A percentile compares a stretch with the other conserved stretches of the same genome.
Evolutionary conservation across 2,329 filamentous ascomycete species (phyloP).

Genomic region (Kalaharituber pfeilii): DNA sequence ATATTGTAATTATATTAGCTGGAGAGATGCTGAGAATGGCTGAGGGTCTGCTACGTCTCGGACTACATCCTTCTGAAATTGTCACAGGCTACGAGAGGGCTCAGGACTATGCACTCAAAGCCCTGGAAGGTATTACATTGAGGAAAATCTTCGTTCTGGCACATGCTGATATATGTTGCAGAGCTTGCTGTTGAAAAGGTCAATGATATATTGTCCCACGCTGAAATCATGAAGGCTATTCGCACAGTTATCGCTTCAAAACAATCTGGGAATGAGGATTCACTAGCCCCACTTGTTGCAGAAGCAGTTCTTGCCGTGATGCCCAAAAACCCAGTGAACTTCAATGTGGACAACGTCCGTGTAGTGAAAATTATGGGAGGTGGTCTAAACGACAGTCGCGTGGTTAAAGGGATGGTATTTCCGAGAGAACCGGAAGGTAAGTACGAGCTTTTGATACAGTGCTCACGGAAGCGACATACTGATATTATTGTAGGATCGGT

Average conservation of each 20-base stretch:
- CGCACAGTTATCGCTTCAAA: constrained; percentile 92
- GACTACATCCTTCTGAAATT: constrained; percentile 95
- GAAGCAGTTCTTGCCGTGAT: constrained; percentile 73
- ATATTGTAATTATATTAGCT: constrained; percentile 87
- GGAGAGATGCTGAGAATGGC: constrained; percentile 94
- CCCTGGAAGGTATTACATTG: constrained; percentile 63
- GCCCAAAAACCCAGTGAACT: constrained; percentile 86
- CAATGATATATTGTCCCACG: constrained; percentile 59
- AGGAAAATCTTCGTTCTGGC: constrained; percentile 17
- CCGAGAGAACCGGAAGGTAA: constrained; percentile 76
- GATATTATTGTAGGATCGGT: constrained; percentile 35
- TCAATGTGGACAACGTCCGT: constrained; percentile 97
- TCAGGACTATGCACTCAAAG: constrained; percentile 68
- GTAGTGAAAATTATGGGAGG: constrained; percentile 99
- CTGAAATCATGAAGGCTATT: constrained; percentile 85
- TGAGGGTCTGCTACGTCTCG: constrained; percentile 90
- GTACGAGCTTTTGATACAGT: constrained; percentile 15
- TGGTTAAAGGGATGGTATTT: constrained; percentile 98
- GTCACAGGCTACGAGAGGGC: constrained; percentile 91
- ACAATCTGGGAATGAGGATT: constrained; percentile 83
- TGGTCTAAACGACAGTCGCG: constrained; percentile 78
- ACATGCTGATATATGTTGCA: constrained; percentile 24
- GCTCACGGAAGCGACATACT: neutral
- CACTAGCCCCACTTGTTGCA: constrained; percentile 70
- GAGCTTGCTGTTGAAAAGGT: constrained; percentile 84